Percentiles rank a stretch among this genome's conserved stretches.
Conservation (phyloP, 78 protist species). For the Dictyostelium citrinum region DNA sequence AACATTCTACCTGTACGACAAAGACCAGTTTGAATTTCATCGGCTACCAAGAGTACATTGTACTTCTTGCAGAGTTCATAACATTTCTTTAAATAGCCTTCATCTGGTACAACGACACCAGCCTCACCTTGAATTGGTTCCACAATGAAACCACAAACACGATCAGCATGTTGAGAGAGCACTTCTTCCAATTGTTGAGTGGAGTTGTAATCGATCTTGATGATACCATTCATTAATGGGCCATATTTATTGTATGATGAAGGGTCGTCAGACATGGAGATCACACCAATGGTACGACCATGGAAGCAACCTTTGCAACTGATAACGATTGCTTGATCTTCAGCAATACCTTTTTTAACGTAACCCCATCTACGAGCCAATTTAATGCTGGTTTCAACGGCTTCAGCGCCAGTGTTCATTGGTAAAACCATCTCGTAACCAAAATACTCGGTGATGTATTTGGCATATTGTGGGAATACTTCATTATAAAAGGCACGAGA, state of each 20-base stretch:
- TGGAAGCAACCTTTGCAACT: slow-evolving; percentile 90
- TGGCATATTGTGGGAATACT: slow-evolving; percentile 82
- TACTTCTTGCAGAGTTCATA: slow-evolving; percentile 90
- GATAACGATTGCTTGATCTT: slow-evolving; percentile 90
- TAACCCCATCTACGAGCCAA: slow-evolving; percentile 97
- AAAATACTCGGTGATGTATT: slow-evolving; percentile 82
- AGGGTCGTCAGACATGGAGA: slow-evolving; percentile 93
- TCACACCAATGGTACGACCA: slow-evolving; percentile 96
- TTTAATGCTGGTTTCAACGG: slow-evolving; percentile 97
- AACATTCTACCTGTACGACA: slow-evolving; percentile 90
- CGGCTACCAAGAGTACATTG: slow-evolving; percentile 95
- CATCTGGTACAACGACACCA: slow-evolving; percentile 95
- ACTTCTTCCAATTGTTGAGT: slow-evolving; percentile 83
- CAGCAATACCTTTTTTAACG: slow-evolving; percentile 88
- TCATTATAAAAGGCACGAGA: slow-evolving; percentile 98
- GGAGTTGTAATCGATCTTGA: slow-evolving; percentile 84
- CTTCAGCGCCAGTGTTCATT: slow-evolving; percentile 98
- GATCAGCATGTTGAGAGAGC: slow-evolving; percentile 68
- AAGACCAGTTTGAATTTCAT: slow-evolving; percentile 98
- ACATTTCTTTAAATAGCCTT: slow-evolving; percentile 87
- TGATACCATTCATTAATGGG: slow-evolving; percentile 86
- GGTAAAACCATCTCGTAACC: slow-evolving; percentile 96
- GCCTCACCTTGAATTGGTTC: slow-evolving; percentile 99
- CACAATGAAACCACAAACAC: slow-evolving; percentile 85
- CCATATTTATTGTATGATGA: slow-evolving; percentile 81